A percentile compares a stretch with the other conserved stretches of the same genome.
These are phyloP conservation scores for Lactifluus hygrophoroides DNA, from an alignment of 768 basidiomycete species.

Conservation along the genomic window DNA sequence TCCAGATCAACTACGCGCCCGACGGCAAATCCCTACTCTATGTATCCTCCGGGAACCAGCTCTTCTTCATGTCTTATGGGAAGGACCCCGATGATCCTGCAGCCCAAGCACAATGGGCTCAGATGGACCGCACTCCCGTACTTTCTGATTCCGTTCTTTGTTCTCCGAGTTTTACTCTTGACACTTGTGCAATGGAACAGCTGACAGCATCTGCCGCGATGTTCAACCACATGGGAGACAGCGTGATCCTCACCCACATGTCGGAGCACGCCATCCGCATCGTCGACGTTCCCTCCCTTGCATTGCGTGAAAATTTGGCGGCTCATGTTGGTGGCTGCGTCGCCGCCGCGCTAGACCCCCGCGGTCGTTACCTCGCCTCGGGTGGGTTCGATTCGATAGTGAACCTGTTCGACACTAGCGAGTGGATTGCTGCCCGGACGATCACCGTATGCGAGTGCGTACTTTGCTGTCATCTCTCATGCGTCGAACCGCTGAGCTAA, in stretches of 20 bases:
- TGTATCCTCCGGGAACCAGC: constrained; percentile 48
- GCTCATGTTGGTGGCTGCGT: constrained; percentile 79
- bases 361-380: constrained; percentile 71
- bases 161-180: background rate
- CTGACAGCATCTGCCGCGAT: constrained; percentile 55
- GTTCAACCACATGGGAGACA: constrained; percentile 71
- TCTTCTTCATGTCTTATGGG: constrained; percentile 53
- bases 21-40: constrained; percentile 61
- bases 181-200: constrained; percentile 24
- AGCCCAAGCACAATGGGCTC: constrained; percentile 42
- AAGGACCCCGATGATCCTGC: constrained; percentile 39
- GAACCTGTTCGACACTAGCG: constrained; percentile 68
- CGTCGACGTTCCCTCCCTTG: constrained; percentile 57
- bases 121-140: constrained; percentile 25
- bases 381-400: constrained; percentile 79
- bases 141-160: background rate
- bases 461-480: background rate
- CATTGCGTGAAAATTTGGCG: constrained; percentile 49
- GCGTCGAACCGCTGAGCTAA: background rate
- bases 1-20: constrained; percentile 62
- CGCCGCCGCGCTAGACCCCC: constrained; percentile 70
- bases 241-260: constrained; percentile 56
- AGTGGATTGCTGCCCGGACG: constrained; percentile 73
- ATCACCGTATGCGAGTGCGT: constrained; percentile 77
- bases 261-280: constrained; percentile 59